Evolutionary conservation across 2,329 filamentous ascomycete species (phyloP).

Genomic region (Fusarium paranaense): DNA sequence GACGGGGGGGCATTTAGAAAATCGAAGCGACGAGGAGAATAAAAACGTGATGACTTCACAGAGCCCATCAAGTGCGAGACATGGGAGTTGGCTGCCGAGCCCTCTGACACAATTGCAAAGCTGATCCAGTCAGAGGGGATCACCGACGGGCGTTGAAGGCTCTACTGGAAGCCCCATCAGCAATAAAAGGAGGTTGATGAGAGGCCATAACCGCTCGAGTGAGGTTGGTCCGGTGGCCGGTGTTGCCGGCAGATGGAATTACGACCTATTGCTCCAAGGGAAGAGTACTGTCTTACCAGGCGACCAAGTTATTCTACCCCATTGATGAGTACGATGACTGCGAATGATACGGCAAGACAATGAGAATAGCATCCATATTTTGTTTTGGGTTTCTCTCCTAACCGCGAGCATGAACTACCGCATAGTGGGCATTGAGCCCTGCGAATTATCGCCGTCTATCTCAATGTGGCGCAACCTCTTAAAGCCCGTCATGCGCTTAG

Average conservation of each 20-base stretch:
- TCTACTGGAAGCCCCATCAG: too few species aligned
- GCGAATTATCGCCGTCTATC: not conserved
- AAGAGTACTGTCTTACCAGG: not conserved
- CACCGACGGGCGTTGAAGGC: too few species aligned
- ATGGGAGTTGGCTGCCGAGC: too few species aligned
- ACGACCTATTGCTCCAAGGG: not conserved
- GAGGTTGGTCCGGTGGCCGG: too few species aligned
- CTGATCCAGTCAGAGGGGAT: too few species aligned
- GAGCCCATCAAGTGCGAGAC: too few species aligned
- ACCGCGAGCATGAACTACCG: not conserved
- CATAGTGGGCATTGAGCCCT: not conserved
- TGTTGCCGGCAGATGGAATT: not conserved
- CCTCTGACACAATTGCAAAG: too few species aligned
- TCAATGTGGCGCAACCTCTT: constrained; percentile 7
- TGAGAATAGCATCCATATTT: not conserved
- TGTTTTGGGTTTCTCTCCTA: not conserved
- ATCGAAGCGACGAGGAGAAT: too few species aligned
- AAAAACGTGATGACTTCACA: too few species aligned
- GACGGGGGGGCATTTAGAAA: too few species aligned
- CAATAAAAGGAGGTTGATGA: too few species aligned
- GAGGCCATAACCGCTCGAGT: too few species aligned
- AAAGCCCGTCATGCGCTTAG: not conserved
- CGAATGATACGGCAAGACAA: not conserved
- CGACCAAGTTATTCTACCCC: not conserved
- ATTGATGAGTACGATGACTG: not conserved